Evolutionary conservation across 2,329 filamentous ascomycete genomes (phyloP), one percentile per base, ranked within the genome.

Genomic region (Didymella arachidicola): DNA sequence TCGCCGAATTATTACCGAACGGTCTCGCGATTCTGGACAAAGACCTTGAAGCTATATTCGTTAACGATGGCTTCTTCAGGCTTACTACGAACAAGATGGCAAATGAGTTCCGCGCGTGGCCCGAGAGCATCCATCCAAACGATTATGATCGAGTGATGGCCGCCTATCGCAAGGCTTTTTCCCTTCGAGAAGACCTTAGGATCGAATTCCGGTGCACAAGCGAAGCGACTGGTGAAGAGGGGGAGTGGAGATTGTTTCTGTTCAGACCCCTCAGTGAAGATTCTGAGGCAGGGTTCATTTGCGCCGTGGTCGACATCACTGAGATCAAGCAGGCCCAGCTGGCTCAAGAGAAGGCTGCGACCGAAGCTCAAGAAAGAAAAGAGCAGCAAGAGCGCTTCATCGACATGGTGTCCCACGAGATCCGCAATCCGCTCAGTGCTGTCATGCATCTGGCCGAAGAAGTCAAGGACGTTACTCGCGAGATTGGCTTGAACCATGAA

Each of bases 311-410:
- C 14, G 79, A 81, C 54, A 80, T 81, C 36, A 80, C 77, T 16
- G 75, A 77, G 16, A 79, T 81, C 58, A 81, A 81, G 57, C 72
- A 74, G 38, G 79, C 79, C 3, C 75, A 81, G 52, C 50, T 80
- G 8, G 62, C 74, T 3, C 78, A 81, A 48, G 72, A 79, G 32
- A 76, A 77, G 50, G 77, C 77, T 12, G 79, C 79, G 2, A 70
- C 70, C 18, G 78, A 81, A 59, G 79, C 79, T 1, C 69, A 71
- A 38, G 79, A 81, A 42, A 67, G 78, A 10, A 81, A 80, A 46
- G 73, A 78, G 50, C 79, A 81, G 52, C 79, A 81, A 53, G 79
- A 81, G 62, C 64, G 78, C 0, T 81, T 81, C 61, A 80, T 80
- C 26, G 79, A 80, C 57, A 80, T 80, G 78, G 78, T 79, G 6